These are phyloP conservation scores for Volutella citrinella DNA, from an alignment of 2,329 filamentous ascomycete species.

Conservation along the genomic window DNA sequence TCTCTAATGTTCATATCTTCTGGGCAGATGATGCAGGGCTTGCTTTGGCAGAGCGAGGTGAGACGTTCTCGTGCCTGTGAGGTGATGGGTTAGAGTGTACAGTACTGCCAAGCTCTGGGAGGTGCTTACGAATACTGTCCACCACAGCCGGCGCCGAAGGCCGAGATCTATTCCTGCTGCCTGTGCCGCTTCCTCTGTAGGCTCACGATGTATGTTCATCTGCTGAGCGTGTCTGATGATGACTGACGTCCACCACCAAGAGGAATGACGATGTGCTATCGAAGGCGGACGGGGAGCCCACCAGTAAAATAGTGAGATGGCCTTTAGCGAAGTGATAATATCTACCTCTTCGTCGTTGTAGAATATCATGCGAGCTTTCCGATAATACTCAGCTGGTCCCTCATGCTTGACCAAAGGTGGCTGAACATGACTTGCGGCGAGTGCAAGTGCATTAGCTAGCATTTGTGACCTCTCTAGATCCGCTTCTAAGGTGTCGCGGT, in stretches of 20 bases:
- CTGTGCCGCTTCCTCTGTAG: slow-evolving; percentile 19
- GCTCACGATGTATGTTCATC: slow-evolving; percentile 41
- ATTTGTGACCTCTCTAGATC: slow-evolving; percentile 33
- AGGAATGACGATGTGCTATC: slow-evolving; percentile 36
- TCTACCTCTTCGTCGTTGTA: slow-evolving; percentile 39
- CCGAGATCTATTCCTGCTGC: slow-evolving; percentile 9
- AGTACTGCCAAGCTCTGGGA: too few relatives aligned
- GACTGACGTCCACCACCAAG: slow-evolving; percentile 45
- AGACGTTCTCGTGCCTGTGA: slow-evolving; percentile 17
- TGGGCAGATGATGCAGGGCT: slow-evolving; percentile 41
- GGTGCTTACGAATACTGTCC: slow-evolving; percentile 18
- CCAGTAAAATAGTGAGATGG: slow-evolving; percentile 42
- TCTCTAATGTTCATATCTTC: slow-evolving; percentile 39
- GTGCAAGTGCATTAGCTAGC: slow-evolving; percentile 36
- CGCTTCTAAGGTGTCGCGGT: slow-evolving; percentile 26
- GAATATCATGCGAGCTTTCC: slow-evolving; percentile 37
- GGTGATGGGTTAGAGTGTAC: background rate
- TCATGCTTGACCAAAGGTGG: slow-evolving; percentile 38
- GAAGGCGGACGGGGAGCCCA: slow-evolving; percentile 39
- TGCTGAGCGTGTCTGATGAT: slow-evolving; percentile 42
- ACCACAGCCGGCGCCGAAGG: slow-evolving; percentile 16
- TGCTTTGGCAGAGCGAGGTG: slow-evolving; percentile 41
- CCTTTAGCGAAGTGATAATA: slow-evolving; percentile 32
- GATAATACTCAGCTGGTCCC: slow-evolving; percentile 36
- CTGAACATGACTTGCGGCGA: slow-evolving; percentile 39